A percentile compares a stretch with the other conserved stretches of the same genome.
phyloP scores from a whole-genome alignment of 345 rosid species.

The Citrus trifoliata region DNA sequence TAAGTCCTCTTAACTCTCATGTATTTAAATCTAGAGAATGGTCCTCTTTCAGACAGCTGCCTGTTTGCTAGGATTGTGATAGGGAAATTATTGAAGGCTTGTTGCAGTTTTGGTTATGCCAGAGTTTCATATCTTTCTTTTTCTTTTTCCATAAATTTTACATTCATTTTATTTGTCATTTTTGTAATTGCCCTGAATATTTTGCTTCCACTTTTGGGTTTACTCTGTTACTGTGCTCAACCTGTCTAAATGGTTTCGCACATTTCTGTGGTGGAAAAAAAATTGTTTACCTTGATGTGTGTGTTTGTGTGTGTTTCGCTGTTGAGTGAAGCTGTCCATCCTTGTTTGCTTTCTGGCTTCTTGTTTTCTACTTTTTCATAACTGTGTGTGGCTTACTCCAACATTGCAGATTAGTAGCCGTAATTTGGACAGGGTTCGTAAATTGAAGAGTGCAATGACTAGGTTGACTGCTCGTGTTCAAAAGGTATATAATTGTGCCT shows the following conservation, averaged over 20 bases:
- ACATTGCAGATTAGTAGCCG: slow-evolving; percentile 86
- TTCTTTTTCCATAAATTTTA: not conserved
- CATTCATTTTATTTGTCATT: not conserved
- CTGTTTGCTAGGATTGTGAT: not conserved
- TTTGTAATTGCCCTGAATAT: not conserved
- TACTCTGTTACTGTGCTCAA: not conserved
- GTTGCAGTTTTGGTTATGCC: not conserved
- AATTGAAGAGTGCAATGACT: slow-evolving; percentile 96
- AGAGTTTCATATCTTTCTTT: not conserved
- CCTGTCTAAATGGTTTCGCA: not conserved
- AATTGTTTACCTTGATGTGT: not conserved
- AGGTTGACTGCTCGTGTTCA: slow-evolving; percentile 94
- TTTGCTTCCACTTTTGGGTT: not conserved
- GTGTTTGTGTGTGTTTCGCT: not conserved
- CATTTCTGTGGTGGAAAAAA: not conserved
- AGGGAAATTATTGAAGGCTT: not conserved
- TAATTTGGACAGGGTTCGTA: slow-evolving; percentile 92
- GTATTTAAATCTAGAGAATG: not conserved
- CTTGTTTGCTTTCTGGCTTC: not conserved
- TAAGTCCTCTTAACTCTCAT: not conserved
- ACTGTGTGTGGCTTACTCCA: not conserved
- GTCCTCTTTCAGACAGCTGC: not conserved
- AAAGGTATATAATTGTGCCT: slow-evolving; percentile 42
- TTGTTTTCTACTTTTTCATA: not conserved
- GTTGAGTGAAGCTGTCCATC: not conserved